Percentiles rank a stretch among this genome's conserved stretches.
Evolutionary conservation across 1,139 yeast species (phyloP).

Genomic region (Wickerhamomyces sp.): DNA sequence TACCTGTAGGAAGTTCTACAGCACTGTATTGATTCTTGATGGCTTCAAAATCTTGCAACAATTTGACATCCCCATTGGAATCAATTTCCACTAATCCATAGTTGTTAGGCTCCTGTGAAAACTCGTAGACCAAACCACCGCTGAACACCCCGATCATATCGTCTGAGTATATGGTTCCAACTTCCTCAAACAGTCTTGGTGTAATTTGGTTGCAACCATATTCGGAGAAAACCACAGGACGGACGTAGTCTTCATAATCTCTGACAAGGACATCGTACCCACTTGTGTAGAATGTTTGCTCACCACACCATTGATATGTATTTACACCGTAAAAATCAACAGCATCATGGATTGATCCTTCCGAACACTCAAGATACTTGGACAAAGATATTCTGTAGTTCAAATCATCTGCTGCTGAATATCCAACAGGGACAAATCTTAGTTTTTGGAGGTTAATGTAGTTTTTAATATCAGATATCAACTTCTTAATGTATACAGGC

Average conservation of each 20-base stretch:
- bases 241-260: conserved; percentile 61
- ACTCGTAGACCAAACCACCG: conserved; percentile 93
- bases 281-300: conserved; percentile 71
- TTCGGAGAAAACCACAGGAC: conserved; percentile 87
- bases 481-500: conserved; percentile 70
- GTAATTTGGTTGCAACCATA: conserved; percentile 84
- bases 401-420: conserved; percentile 93
- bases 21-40: conserved; percentile 45
- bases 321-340: conserved; percentile 95
- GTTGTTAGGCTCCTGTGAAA: conserved; percentile 79
- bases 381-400: conserved; percentile 71
- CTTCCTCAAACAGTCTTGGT: conserved; percentile 81
- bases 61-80: conserved; percentile 47
- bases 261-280: conserved; percentile 75
- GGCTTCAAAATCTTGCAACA: conserved; percentile 49
- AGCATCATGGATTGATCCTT: conserved; percentile 39
- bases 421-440: conserved; percentile 83
- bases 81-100: conserved; percentile 78
- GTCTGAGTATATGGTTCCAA: conserved; percentile 60
- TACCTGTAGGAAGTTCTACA: conserved; percentile 26
- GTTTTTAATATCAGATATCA: conserved; percentile 72
- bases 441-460: conserved; percentile 57
- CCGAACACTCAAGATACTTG: conserved; percentile 72
- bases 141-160: conserved; percentile 79
- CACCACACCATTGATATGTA: conserved; percentile 97